These are phyloP conservation scores for Pythium scleroteichum DNA, from an alignment of 352 stramenopile genomes.

Conservation along the genomic window DNA sequence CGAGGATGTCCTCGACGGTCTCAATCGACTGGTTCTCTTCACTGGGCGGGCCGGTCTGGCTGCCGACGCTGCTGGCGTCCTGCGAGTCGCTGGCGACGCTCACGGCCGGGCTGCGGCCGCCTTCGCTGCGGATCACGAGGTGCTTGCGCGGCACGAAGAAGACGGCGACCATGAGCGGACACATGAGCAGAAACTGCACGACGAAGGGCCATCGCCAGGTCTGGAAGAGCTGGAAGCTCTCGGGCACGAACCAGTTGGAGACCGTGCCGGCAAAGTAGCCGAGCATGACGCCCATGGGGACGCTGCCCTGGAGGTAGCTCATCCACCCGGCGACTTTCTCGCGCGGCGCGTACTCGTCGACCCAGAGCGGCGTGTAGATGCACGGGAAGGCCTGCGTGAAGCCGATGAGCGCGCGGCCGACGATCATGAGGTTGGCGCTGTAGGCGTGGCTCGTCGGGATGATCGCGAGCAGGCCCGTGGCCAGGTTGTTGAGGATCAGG, in stretches of 20 bases:
- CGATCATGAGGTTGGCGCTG: conserved; percentile 73
- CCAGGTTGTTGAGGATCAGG: conserved; percentile 78
- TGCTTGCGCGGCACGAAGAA: conserved; percentile 85
- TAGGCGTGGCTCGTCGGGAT: conserved; percentile 69
- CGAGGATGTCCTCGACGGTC: conserved; percentile 27
- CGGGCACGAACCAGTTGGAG: conserved; percentile 76
- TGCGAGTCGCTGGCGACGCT: conserved; percentile 48
- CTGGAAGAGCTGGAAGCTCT: conserved; percentile 62
- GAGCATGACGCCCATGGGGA: conserved; percentile 85
- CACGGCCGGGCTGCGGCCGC: conserved; percentile 42
- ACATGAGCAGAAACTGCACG: conserved; percentile 76
- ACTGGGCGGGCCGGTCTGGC: conserved; percentile 15
- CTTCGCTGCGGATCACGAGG: conserved; percentile 66
- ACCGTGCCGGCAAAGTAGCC: conserved; percentile 83
- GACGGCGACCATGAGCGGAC: conserved; percentile 73
- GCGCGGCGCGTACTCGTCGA: conserved; percentile 78
- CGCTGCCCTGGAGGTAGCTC: conserved; percentile 82
- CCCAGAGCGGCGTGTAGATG: conserved; percentile 85
- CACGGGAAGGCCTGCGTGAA: conserved; percentile 86
- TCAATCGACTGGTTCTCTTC: conserved; percentile 53
- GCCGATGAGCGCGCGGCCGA: conserved; percentile 65
- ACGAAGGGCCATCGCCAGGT: conserved; percentile 86
- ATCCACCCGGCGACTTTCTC: conserved; percentile 82
- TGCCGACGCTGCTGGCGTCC: conserved; percentile 39
- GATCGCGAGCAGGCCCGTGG: conserved; percentile 68